Percentiles rank a stretch among this genome's conserved stretches.
phyloP scores from a whole-genome alignment of 2,329 filamentous ascomycete species.

The Arthrobotrys musiformis region DNA sequence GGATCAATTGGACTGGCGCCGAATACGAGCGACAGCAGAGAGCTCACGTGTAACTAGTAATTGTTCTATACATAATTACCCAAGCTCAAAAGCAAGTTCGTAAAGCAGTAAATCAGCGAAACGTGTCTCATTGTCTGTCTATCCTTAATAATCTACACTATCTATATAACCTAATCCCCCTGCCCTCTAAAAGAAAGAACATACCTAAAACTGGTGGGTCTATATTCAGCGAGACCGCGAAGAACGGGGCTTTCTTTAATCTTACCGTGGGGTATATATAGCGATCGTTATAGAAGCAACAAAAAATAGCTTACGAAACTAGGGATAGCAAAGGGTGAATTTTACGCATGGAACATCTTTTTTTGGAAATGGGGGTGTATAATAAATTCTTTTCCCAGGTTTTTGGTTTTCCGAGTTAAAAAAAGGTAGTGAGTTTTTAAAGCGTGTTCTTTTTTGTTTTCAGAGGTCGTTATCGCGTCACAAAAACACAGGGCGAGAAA shows the following conservation, averaged over 20 bases:
- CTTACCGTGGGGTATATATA: neutral
- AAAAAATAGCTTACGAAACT: neutral
- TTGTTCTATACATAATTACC: neutral
- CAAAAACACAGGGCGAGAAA: slow-evolving; percentile 42
- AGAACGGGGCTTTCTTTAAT: neutral
- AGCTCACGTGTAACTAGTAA: neutral
- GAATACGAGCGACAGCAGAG: neutral
- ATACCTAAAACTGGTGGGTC: neutral
- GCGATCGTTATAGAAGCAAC: neutral
- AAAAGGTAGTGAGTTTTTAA: slow-evolving; percentile 36
- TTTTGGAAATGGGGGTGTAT: slow-evolving; percentile 21
- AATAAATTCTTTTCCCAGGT: slow-evolving; percentile 51
- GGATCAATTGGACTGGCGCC: too few relatives aligned
- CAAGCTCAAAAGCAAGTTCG: too few relatives aligned
- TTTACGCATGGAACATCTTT: neutral
- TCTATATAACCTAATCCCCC: too few relatives aligned
- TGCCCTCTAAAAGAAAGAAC: too few relatives aligned
- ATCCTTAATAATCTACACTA: too few relatives aligned
- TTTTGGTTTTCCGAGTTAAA: slow-evolving; percentile 44
- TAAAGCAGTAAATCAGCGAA: too few relatives aligned
- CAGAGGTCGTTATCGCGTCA: slow-evolving; percentile 53
- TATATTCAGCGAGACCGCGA: neutral
- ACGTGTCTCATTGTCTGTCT: too few relatives aligned
- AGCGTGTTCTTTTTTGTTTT: slow-evolving; percentile 34
- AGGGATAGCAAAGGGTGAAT: neutral